Evolutionary conservation across 148 eudicot genomes (phyloP), one percentile per base, ranked within the genome.

Genomic region (Silene uniflora): DNA sequence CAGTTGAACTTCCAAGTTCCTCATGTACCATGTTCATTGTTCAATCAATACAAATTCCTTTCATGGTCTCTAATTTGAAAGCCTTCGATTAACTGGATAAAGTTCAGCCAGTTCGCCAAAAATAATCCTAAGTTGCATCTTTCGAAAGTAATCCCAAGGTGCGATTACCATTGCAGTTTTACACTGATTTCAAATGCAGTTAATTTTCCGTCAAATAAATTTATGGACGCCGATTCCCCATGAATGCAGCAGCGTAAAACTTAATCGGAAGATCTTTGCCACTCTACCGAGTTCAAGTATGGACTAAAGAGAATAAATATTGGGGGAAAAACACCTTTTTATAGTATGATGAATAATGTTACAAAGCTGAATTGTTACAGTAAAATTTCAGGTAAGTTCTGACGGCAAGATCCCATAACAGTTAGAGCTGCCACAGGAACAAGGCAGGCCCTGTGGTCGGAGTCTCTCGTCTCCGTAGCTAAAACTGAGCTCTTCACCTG

Each of bases 391-490:
- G 35, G 96, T 93, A 62, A 78, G 67, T 79, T 93, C 97, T 3
- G 97, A 89, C 65, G 97, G 97, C 75, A 94, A 84, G n/a, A 79
- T 83, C 72, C 98, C 97, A 14, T 56, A 67, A 81, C 98, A 94
- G 75, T 75, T 62, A 49, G 87, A 72, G 78, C 89, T 85, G 29
- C 92, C 92, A 68, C 98, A 94, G 60, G 79, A 88, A 79, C 98
- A 94, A 47, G 69, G 82, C 79, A 82, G 83, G 19, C 92, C 93
- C 16, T 86, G 81, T 6, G 85, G 67, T 49, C 74, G 85, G 27
- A 79, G 66, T 67, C 89, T 81, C 67, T 71, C 65, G 52, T 88
- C 93, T 17, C 98, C 98, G 76, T 94, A 94, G 74, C 98, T 90
- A 73, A 92, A 94, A 76, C 84, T 77, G 56, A 94, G 93, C 77